phyloP scores from a whole-genome alignment of 176 grass and related monocot species.

The Eremochloa ophiuroides region DNA sequence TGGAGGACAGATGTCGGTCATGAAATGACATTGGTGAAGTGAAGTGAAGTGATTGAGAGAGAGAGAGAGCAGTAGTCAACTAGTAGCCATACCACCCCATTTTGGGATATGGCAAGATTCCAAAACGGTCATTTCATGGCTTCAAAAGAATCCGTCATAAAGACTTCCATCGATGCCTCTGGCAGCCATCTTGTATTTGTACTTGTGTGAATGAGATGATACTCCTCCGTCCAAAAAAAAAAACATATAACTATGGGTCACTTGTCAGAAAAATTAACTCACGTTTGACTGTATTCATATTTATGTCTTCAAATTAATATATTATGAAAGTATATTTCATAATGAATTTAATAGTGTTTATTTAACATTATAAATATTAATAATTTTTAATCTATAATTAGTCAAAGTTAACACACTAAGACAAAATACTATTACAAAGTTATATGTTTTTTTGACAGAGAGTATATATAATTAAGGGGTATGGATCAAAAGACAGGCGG shows the following conservation, averaged over 20 bases:
- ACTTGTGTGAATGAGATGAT: slow-evolving; percentile 20
- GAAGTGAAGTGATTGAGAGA: not conserved
- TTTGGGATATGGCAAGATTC: slow-evolving; percentile 35
- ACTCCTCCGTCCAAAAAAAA: too few species aligned
- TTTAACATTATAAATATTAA: too few species aligned
- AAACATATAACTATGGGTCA: too few species aligned
- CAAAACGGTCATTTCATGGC: slow-evolving; percentile 42
- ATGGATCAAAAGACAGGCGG: not conserved
- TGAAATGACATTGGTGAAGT: slow-evolving; percentile 38
- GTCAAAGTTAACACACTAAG: too few species aligned
- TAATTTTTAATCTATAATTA: too few species aligned
- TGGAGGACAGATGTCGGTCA: slow-evolving; percentile 37
- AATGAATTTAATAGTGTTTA: too few species aligned
- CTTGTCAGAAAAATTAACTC: too few species aligned
- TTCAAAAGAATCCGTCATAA: slow-evolving; percentile 42
- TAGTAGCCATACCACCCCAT: slow-evolving; percentile 11
- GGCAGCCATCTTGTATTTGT: slow-evolving; percentile 24
- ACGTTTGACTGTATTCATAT: too few species aligned
- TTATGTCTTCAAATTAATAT: too few species aligned
- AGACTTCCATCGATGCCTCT: slow-evolving; percentile 21
- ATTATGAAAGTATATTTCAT: too few species aligned
- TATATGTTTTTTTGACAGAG: too few species aligned
- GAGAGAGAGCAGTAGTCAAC: slow-evolving; percentile 11
- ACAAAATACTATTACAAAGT: too few species aligned
- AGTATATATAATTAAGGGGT: slow-evolving; percentile 24